Base-by-base conservation (phyloP, 495 filamentous ascomycete genomes). In the Xylaria telfairii region DNA sequence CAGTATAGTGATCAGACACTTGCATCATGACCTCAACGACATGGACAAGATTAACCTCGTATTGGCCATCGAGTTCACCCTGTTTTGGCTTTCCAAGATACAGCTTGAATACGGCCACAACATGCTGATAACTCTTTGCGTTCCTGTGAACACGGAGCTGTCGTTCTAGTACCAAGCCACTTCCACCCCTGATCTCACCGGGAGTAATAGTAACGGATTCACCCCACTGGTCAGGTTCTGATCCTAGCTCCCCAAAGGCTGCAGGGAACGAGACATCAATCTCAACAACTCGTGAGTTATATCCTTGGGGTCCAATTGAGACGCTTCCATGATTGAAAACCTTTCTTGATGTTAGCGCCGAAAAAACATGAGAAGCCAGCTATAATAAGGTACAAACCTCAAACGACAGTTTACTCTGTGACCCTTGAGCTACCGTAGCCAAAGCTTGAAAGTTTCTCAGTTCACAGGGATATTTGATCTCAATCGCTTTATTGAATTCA, bases 391-490 rank as follows among this genome's bases (percentile, higher is more conserved):
- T 67, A 56, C 65, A 56, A 42, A 57, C 65, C 65, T 67, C 34
- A 21, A 67, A 51, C 47, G 65, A 56, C 9, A 67, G 30, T 61
- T 61, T 61, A 26, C 57, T 61, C 37, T 61, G 57, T 61, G 57
- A 61, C 24, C 57, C 57, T 61, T 61, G 57, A 61, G 57, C 57
- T 42, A 61, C 37, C n/a, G 57, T 61, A 42, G 9, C 37, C 21
- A 61, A 61, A 26, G n/a, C 34, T 61, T 61, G 57, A 26, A 61
- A 42, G 37, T 42, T 61, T 61, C 57, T 42, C 12, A 74, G 64
- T 39, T 49, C 32, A 12, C 67, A 61, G 30, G 72, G 72, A 26
- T 74, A 71, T 60, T 46, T 56, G 44, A 74, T 74, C 10, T 26
- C 42, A 21, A 71, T 61, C 6, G 37, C 42, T 6, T 41, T 64